Evolutionary conservation across 2,329 filamentous ascomycete species (phyloP).

Genomic region (Lachnellula arida): DNA sequence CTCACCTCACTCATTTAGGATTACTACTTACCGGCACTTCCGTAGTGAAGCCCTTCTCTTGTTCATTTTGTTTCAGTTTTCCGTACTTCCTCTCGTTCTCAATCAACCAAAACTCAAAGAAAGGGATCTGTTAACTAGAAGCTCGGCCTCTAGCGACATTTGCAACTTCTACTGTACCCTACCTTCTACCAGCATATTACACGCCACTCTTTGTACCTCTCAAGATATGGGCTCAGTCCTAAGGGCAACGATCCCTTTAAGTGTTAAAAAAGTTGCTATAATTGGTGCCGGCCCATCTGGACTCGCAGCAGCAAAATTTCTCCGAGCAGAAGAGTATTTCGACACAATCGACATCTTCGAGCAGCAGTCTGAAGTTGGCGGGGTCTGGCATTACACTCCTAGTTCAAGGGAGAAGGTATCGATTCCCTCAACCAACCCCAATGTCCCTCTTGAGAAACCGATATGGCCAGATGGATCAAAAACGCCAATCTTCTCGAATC

Average conservation of each 20-base stretch:
- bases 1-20: no score
- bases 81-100: no score
- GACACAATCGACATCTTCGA: conserved; percentile 73
- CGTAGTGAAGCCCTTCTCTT: no score
- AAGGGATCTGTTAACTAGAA: no score
- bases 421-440: conserved; percentile 66
- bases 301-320: conserved; percentile 73
- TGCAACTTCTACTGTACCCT: background rate
- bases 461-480: conserved; percentile 39
- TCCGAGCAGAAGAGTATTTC: conserved; percentile 67
- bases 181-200: background rate
- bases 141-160: background rate
- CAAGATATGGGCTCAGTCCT: conserved; percentile 24
- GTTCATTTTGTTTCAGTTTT: no score
- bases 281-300: conserved; percentile 81
- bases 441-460: conserved; percentile 59
- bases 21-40: no score
- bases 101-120: no score
- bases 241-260: conserved; percentile 14
- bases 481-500: conserved; percentile 64
- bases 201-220: background rate
- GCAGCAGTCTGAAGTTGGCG: conserved; percentile 70
- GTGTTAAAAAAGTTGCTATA: conserved; percentile 62
- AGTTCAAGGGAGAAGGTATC: conserved; percentile 41
- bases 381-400: conserved; percentile 76